These are phyloP conservation scores for Stephania japonica DNA, from an alignment of 164 flowering plant species.

Conservation along the genomic window DNA sequence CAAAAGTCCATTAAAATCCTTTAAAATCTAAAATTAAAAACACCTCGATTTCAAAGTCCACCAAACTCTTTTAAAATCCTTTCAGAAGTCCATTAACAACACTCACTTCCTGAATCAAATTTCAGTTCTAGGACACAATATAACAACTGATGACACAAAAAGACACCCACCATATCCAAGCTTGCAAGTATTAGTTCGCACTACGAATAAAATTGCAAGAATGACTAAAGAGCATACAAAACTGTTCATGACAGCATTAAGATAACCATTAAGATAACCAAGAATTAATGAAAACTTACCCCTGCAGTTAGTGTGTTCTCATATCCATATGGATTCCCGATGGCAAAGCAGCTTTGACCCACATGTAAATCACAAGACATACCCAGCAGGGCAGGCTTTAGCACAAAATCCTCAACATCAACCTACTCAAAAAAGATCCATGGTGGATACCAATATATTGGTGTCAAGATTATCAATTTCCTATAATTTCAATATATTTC, in stretches of 20 bases:
- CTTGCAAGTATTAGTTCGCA: background rate
- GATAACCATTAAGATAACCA: background rate
- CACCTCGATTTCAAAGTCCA: too few relatives aligned
- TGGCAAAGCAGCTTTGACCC: constrained; percentile 91
- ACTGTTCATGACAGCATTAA: background rate
- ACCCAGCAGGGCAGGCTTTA: constrained; percentile 67
- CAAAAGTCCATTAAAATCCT: too few relatives aligned
- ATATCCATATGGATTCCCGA: constrained; percentile 90
- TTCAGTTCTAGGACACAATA: background rate
- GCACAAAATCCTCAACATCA: constrained; percentile 48
- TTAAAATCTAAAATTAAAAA: too few relatives aligned
- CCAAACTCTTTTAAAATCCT: too few relatives aligned
- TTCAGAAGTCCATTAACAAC: too few relatives aligned
- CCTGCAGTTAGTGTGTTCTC: constrained; percentile 89
- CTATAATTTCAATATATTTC: background rate
- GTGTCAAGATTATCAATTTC: background rate
- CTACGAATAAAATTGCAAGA: background rate
- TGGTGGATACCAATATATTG: background rate
- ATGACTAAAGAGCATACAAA: constrained; percentile 7
- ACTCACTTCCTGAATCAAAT: background rate
- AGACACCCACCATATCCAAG: background rate
- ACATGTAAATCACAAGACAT: constrained; percentile 56
- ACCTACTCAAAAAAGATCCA: constrained; percentile 35
- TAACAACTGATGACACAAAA: background rate
- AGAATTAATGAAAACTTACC: constrained; percentile 36